Percentiles rank a stretch among this genome's conserved stretches.
Conservation (phyloP, 768 basidiomycete genomes). For the Serendipita sp. region DNA sequence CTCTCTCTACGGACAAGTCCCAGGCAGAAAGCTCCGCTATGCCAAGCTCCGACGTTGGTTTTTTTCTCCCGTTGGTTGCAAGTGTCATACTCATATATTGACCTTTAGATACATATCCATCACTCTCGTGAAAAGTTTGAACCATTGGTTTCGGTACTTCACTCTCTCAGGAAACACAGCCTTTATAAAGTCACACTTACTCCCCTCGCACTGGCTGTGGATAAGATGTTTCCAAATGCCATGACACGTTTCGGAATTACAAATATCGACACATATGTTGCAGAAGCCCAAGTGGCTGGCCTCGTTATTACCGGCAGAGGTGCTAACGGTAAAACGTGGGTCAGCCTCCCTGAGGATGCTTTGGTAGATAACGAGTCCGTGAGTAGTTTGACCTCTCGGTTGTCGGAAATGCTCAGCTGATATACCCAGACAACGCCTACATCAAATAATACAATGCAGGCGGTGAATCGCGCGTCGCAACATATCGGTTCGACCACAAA, state of each 20-base stretch:
- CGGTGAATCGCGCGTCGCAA: neutral
- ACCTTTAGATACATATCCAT: neutral
- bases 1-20: neutral
- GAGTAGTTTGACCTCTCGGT: neutral
- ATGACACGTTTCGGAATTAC: neutral
- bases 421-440: neutral
- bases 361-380: neutral
- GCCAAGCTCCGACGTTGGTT: neutral
- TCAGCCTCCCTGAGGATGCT: neutral
- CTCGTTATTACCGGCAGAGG: neutral
- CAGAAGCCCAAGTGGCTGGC: neutral
- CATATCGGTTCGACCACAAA: neutral
- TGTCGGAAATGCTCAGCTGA: neutral
- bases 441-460: neutral
- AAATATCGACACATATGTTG: neutral
- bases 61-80: neutral
- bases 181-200: constrained; percentile 2
- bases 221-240: neutral
- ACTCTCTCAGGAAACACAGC: neutral
- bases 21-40: constrained; percentile 2
- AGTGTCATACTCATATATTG: neutral
- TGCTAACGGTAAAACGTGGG: neutral
- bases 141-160: neutral
- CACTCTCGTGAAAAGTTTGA: neutral
- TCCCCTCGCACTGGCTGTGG: neutral